These are phyloP conservation scores for Exophiala sideris DNA, from an alignment of 2,329 filamentous ascomycete genomes.

Conservation along the genomic window DNA sequence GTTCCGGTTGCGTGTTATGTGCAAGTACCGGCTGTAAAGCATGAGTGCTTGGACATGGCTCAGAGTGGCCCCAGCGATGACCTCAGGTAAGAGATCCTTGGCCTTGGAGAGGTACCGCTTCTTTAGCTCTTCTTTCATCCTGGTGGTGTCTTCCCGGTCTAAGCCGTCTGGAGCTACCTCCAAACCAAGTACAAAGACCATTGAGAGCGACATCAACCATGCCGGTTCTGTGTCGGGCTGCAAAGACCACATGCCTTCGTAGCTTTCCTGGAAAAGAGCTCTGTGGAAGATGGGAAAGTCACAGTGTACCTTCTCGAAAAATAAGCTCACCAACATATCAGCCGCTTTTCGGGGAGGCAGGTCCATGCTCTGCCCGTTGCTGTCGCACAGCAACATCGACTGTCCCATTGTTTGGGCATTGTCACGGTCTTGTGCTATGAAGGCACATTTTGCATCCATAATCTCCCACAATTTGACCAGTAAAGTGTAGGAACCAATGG, in stretches of 20 bases:
- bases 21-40: not conserved
- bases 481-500: not conserved
- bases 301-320: not conserved
- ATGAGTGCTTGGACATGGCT: not conserved
- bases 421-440: too few relatives aligned
- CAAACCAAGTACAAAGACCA: not conserved
- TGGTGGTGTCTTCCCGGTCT: too few relatives aligned
- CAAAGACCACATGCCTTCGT: not conserved
- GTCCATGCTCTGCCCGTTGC: too few relatives aligned
- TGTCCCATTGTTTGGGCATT: too few relatives aligned
- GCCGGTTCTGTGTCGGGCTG: not conserved
- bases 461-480: too few relatives aligned
- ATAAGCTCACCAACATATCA: not conserved
- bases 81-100: not conserved
- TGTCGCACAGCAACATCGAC: too few relatives aligned
- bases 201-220: not conserved
- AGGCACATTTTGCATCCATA: not conserved
- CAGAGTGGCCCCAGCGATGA: not conserved
- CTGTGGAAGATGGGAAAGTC: slow-evolving; percentile 4
- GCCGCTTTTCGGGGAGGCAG: not conserved
- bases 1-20: not conserved
- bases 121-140: not conserved
- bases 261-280: slow-evolving; percentile 1
- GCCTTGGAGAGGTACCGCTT: not conserved
- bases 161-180: not conserved